Conservation (phyloP, 495 filamentous ascomycete genomes). For the Hypoxylon cercidicola region DNA sequence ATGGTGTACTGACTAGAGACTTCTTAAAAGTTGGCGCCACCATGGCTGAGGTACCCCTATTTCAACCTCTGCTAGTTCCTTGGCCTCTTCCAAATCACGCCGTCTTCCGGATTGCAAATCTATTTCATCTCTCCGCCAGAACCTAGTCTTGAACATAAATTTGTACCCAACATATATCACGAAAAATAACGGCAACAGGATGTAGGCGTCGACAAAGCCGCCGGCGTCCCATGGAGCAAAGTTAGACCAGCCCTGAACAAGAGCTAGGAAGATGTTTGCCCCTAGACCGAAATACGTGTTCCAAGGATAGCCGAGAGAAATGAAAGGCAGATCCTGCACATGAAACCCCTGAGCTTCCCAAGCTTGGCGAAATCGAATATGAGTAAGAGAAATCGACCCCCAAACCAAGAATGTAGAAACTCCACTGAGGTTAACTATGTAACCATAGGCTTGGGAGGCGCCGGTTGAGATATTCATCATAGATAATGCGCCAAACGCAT, state of each 20-base stretch:
- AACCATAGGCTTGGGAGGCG: constrained; percentile 65
- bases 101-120: constrained; percentile 70
- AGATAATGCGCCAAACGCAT: constrained; percentile 72
- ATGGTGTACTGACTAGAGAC: constrained; percentile 10
- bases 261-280: constrained; percentile 70
- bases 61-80: constrained; percentile 35
- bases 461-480: constrained; percentile 71
- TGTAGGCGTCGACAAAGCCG: constrained; percentile 74
- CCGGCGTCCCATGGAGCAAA: constrained; percentile 66
- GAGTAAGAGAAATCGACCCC: constrained; percentile 70
- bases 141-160: constrained; percentile 65
- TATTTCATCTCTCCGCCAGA: constrained; percentile 64
- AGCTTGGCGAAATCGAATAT: constrained; percentile 72
- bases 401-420: constrained; percentile 77
- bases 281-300: constrained; percentile 69
- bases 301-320: constrained; percentile 68
- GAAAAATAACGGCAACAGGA: constrained; percentile 71
- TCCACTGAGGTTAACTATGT: constrained; percentile 59
- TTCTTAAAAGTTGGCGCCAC: constrained; percentile 43
- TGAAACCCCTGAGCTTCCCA: constrained; percentile 66
- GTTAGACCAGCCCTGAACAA: constrained; percentile 71
- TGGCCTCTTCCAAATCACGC: constrained; percentile 54
- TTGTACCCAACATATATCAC: constrained; percentile 69
- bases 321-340: constrained; percentile 65
- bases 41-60: constrained; percentile 21